phyloP scores from a whole-genome alignment of 768 basidiomycete species.

The Russula sp. region DNA sequence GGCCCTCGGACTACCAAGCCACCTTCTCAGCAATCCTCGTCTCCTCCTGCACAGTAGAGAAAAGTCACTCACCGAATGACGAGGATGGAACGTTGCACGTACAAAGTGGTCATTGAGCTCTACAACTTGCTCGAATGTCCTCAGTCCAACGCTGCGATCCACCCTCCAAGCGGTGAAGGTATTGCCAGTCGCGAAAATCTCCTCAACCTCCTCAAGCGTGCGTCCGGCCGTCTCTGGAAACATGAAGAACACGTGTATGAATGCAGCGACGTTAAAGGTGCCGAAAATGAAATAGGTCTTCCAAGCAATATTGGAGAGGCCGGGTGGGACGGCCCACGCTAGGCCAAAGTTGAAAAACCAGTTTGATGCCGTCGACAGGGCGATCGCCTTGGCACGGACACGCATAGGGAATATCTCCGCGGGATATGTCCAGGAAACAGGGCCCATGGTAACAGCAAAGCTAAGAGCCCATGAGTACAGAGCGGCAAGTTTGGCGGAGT shows the following conservation, averaged over 20 bases:
- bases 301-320: slow-evolving; percentile 58
- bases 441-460: slow-evolving; percentile 58
- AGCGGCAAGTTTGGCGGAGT: no score
- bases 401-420: slow-evolving; percentile 33
- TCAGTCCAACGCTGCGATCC: slow-evolving; percentile 52
- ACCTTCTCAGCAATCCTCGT: background rate
- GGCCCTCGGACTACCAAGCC: background rate
- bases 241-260: slow-evolving; percentile 68
- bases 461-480: background rate
- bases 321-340: slow-evolving; percentile 61
- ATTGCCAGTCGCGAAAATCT: slow-evolving; percentile 64
- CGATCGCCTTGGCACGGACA: slow-evolving; percentile 38
- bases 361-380: slow-evolving; percentile 35
- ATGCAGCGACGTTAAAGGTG: slow-evolving; percentile 66
- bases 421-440: slow-evolving; percentile 55
- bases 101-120: slow-evolving; percentile 11
- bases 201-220: slow-evolving; percentile 73
- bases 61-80: background rate
- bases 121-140: slow-evolving; percentile 46
- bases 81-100: background rate
- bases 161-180: slow-evolving; percentile 67
- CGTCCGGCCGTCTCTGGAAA: slow-evolving; percentile 73
- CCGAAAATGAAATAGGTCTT: slow-evolving; percentile 77
- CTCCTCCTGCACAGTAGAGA: background rate
- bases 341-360: slow-evolving; percentile 42